phyloP scores from a whole-genome alignment of 805 yeast genomes.

The Blastobotrys mokoenaii region DNA sequence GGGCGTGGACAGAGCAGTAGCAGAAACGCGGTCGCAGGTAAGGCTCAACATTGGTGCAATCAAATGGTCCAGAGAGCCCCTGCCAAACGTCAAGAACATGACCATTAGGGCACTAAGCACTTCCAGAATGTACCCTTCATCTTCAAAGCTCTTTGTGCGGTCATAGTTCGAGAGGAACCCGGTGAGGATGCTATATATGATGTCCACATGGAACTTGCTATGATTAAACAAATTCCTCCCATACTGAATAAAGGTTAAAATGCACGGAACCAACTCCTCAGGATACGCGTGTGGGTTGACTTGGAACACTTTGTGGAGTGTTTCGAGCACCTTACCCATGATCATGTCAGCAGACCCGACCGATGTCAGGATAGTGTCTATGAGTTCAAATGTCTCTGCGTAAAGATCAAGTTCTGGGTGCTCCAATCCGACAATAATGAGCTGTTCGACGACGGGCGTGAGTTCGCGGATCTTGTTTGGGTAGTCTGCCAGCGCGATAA shows the following conservation, averaged over 20 bases:
- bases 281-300: constrained; percentile 42
- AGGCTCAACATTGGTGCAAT: background rate
- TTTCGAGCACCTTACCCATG: constrained; percentile 65
- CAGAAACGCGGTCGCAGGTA: background rate
- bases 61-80: background rate
- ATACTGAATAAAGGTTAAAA: constrained; percentile 62
- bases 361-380: constrained; percentile 55
- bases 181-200: background rate
- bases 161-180: no score
- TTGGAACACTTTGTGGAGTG: constrained; percentile 33
- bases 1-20: background rate
- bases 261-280: constrained; percentile 65
- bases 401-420: constrained; percentile 63
- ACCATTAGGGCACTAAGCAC: background rate
- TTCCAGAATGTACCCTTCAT: background rate
- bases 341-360: constrained; percentile 52
- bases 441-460: constrained; percentile 40
- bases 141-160: no score
- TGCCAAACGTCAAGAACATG: background rate
- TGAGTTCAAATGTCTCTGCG: constrained; percentile 67
- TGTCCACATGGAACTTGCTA: background rate
- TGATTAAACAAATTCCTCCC: constrained; percentile 42
- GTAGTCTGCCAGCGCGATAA: background rate
- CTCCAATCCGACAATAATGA: constrained; percentile 54
- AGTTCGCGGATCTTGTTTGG: constrained; percentile 32